phyloP scores from a whole-genome alignment of 2,329 filamentous ascomycete species.

The Aspergillus oerlinghausenensis region DNA sequence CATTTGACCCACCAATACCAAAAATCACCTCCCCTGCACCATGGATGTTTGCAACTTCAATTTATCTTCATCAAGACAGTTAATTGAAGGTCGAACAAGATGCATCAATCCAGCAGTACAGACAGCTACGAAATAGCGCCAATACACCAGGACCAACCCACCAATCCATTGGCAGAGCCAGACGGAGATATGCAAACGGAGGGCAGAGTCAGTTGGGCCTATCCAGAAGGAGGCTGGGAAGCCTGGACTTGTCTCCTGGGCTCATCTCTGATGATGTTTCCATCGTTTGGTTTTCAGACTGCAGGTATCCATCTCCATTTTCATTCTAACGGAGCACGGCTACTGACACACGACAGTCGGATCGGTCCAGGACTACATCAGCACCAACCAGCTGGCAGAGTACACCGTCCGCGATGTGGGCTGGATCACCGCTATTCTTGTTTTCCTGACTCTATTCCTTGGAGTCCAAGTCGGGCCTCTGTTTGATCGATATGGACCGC shows the following conservation, averaged over 20 bases:
- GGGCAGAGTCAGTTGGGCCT: background rate
- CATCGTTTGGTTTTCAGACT: slow-evolving; percentile 46
- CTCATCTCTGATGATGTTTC: slow-evolving; percentile 33
- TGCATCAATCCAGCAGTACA: background rate
- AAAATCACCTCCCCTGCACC: background rate
- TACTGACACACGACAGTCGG: slow-evolving; percentile 32
- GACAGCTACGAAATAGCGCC: background rate
- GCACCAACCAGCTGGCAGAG: slow-evolving; percentile 40
- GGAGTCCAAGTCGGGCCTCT: slow-evolving; percentile 48
- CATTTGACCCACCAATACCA: background rate
- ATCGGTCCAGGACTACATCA: slow-evolving; percentile 47
- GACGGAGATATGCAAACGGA: background rate
- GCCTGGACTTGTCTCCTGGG: slow-evolving; percentile 34
- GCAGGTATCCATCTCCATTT: slow-evolving; percentile 15
- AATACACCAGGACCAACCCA: background rate
- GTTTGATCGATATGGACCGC: slow-evolving; percentile 47
- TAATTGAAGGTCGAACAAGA: background rate
- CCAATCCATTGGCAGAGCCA: background rate
- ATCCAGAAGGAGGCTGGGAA: slow-evolving; percentile 29
- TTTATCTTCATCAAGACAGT: background rate
- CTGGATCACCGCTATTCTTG: slow-evolving; percentile 48
- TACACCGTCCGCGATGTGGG: slow-evolving; percentile 45
- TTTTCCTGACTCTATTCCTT: slow-evolving; percentile 43
- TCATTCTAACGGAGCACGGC: too few relatives aligned
- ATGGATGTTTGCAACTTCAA: background rate